A percentile compares a stretch with the other conserved stretches of the same genome.
phyloP scores from a whole-genome alignment of 176 grass and related monocot species.

The Aegilops bicornis region DNA sequence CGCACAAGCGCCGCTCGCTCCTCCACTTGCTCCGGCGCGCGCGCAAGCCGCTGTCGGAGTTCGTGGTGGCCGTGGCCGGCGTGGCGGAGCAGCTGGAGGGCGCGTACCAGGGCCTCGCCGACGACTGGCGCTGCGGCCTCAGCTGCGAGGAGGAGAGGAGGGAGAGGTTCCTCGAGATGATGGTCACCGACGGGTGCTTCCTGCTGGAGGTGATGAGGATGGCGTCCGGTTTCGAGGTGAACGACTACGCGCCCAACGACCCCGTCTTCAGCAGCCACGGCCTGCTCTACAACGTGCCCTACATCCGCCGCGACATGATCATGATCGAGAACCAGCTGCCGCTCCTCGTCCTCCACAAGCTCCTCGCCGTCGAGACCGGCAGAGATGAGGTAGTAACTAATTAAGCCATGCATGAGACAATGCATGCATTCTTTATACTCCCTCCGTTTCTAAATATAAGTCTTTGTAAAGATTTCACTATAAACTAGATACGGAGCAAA shows the following conservation, averaged over 20 bases:
- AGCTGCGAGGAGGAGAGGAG: neutral
- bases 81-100: neutral
- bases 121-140: neutral
- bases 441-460: too few species aligned
- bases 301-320: conserved; percentile 43
- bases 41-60: neutral
- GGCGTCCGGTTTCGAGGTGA: conserved; percentile 51
- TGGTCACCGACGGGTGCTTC: conserved; percentile 17
- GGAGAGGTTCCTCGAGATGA: conserved; percentile 37
- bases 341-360: conserved; percentile 34
- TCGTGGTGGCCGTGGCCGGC: neutral
- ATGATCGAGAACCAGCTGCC: conserved; percentile 56
- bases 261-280: conserved; percentile 47
- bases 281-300: conserved; percentile 33
- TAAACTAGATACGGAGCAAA: too few species aligned
- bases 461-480: too few species aligned
- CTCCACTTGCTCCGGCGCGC: neutral
- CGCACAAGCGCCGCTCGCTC: neutral
- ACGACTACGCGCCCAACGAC: conserved; percentile 37
- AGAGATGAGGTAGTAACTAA: neutral
- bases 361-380: conserved; percentile 28
- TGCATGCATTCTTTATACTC: too few species aligned
- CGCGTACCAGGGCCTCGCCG: neutral
- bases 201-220: neutral
- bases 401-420: neutral